Evolutionary conservation across 2,329 filamentous ascomycete species (phyloP), one percentile per base, ranked within the genome.

Genomic region (Trichophyton equinum): DNA sequence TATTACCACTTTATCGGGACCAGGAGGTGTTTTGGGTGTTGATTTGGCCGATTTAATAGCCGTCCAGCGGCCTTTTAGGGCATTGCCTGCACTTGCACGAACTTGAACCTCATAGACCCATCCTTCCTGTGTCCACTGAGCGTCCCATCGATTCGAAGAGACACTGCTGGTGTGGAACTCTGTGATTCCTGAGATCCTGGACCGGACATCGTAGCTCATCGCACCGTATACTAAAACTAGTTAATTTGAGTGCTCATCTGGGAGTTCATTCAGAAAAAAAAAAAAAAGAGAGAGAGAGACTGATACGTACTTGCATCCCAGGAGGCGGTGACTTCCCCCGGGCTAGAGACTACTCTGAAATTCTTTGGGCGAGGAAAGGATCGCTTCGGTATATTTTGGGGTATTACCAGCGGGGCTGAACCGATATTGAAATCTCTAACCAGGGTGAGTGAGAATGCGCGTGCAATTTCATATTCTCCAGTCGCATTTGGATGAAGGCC

Each of bases 401-500:
- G 51, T 9, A 55, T 25, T 20, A 18, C 30, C 51, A 55, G 27
- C 51, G 51, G 30, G 11, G 13, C 8, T 18, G 30, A n/a, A 11
- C 51, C 51, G 20, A 55, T 33, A n/a, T 20, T 36, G 7, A 55
- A 55, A 15, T 33, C 51, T n/a, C 33, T 55, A 13, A 55, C 51
- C 8, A 55, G 51, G 7, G 51, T 20, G 18, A 55, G 51, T 38
- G 51, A 55, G 30, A 55, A 55, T 25, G 51, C 51, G 51, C 27
- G 51, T 55, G 51, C 51, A 18, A 55, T 55, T 55, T 55, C 22
- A 30, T 55, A 55, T 18, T 55, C 51, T 27, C 51, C 51, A 15
- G n/a, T n/a, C n/a, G 51, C 51, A 55, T 55, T 55, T 3, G 51
- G 51, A 55, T 55, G 51, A 30, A 55, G 51, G 27, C 51, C 51